Percentiles rank a stretch among this genome's conserved stretches.
These are phyloP conservation scores for Emericellopsis cladophorae DNA, from an alignment of 2,329 filamentous ascomycete species.

Conservation along the genomic window DNA sequence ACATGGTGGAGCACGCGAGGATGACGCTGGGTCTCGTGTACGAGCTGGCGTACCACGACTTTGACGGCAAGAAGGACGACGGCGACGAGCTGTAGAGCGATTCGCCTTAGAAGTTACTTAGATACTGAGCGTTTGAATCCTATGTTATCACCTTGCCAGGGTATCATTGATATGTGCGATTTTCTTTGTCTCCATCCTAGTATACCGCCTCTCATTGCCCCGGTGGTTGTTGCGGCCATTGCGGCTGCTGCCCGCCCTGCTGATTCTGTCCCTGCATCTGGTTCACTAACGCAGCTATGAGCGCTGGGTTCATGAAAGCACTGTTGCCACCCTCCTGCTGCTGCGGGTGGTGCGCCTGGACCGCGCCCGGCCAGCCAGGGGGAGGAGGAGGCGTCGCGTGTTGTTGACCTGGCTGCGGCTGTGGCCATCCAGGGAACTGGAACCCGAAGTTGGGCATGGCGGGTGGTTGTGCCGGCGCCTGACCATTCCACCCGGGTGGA, in stretches of 20 bases:
- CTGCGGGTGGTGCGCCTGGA: constrained; percentile 10
- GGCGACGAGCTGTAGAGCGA: constrained; percentile 21
- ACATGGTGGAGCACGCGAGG: constrained; percentile 84
- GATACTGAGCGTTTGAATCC: neutral
- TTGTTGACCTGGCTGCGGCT: constrained; percentile 16
- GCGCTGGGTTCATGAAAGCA: constrained; percentile 39
- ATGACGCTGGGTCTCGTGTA: constrained; percentile 75
- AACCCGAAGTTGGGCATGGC: constrained; percentile 24
- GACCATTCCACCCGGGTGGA: constrained; percentile 6
- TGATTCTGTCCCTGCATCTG: constrained; percentile 24
- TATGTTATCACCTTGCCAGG: neutral
- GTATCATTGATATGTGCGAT: neutral
- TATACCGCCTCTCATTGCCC: constrained; percentile 8
- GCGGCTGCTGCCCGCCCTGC: constrained; percentile 12
- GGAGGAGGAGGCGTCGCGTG: constrained; percentile 27
- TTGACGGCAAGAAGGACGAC: constrained; percentile 29
- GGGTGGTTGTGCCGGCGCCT: constrained; percentile 2
- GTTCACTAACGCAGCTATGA: constrained; percentile 36
- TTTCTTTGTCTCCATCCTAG: neutral
- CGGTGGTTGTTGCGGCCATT: constrained; percentile 14
- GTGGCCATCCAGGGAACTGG: constrained; percentile 29
- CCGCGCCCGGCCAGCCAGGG: constrained; percentile 18
- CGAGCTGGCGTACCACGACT: constrained; percentile 69
- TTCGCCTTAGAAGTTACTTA: neutral
- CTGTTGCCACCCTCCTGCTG: constrained; percentile 8